phyloP scores from a whole-genome alignment of 2,329 filamentous ascomycete species.

The Catunica adiposa region DNA sequence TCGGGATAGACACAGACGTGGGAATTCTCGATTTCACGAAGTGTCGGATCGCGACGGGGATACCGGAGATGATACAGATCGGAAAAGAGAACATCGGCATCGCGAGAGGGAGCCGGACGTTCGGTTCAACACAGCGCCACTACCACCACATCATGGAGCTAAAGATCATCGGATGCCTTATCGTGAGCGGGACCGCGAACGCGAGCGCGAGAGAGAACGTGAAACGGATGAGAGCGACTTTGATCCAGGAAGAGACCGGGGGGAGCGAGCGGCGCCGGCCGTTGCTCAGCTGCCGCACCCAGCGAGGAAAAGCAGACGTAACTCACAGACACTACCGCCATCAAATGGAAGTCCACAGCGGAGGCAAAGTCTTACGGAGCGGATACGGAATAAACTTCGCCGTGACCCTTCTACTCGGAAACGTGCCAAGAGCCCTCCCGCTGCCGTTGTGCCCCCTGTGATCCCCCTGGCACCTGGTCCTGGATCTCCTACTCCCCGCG shows the following conservation, averaged over 20 bases:
- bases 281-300: conserved; percentile 1
- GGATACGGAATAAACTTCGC: conserved; percentile 8
- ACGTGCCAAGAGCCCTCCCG: conserved; percentile 9
- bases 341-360: conserved; percentile 7
- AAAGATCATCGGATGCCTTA: neutral
- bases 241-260: conserved; percentile 3
- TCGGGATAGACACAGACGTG: neutral
- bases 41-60: conserved; percentile 14
- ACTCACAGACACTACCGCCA: conserved; percentile 10
- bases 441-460: conserved; percentile 8
- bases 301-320: conserved; percentile 1
- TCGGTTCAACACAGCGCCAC: conserved; percentile 3
- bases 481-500: conserved; percentile 7
- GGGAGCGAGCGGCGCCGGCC: neutral
- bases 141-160: neutral
- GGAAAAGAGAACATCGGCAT: conserved; percentile 11
- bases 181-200: conserved; percentile 7
- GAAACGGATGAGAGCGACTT: conserved; percentile 9
- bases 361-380: conserved; percentile 11
- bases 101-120: conserved; percentile 15
- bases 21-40: conserved; percentile 7
- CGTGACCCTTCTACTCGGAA: conserved; percentile 11
- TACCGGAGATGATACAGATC: conserved; percentile 16
- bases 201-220: neutral
- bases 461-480: neutral